A percentile compares a stretch with the other conserved stretches of the same genome.
Conservation (phyloP, 1,284 basidiomycete genomes). For the Ustilago loliicola region DNA sequence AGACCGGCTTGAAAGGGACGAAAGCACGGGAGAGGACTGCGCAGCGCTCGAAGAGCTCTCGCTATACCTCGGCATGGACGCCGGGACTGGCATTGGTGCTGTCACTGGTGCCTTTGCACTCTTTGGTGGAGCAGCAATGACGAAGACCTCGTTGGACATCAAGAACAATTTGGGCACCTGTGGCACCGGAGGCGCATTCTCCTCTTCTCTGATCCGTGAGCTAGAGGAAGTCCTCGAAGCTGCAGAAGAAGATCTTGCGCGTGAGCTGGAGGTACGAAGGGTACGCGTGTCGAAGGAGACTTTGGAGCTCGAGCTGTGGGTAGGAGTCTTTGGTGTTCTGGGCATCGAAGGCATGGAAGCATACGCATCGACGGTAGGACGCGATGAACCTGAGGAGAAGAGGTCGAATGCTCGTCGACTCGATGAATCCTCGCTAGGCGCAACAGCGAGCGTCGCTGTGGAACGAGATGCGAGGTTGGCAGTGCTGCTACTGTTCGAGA, state of each 20-base stretch:
- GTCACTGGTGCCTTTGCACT: neutral
- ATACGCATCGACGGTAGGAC: neutral
- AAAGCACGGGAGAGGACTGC: constrained; percentile 1
- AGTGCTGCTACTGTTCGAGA: constrained; percentile 5
- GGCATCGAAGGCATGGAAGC: constrained; percentile 11
- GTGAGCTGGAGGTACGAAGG: neutral
- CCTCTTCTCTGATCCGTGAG: neutral
- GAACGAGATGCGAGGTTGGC: constrained; percentile 18
- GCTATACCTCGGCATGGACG: constrained; percentile 5
- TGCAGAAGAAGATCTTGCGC: constrained; percentile 2
- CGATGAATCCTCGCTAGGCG: constrained; percentile 6
- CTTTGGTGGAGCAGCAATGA: constrained; percentile 16
- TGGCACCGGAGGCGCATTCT: constrained; percentile 19
- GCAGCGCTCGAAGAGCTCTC: constrained; percentile 12
- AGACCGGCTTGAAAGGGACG: constrained; percentile 2
- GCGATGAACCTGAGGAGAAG: constrained; percentile 11
- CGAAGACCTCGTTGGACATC: constrained; percentile 34
- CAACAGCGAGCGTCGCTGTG: constrained; percentile 11
- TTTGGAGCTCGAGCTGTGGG: neutral
- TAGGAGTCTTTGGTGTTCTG: constrained; percentile 7
- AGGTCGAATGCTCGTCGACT: constrained; percentile 26
- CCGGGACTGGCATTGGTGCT: neutral
- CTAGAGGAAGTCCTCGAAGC: neutral
- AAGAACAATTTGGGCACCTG: constrained; percentile 18
- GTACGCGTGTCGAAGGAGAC: neutral